Evolutionary conservation across 768 basidiomycete genomes (phyloP), one percentile per base, ranked within the genome.

Genomic region (Peribolospora kevripleyi): DNA sequence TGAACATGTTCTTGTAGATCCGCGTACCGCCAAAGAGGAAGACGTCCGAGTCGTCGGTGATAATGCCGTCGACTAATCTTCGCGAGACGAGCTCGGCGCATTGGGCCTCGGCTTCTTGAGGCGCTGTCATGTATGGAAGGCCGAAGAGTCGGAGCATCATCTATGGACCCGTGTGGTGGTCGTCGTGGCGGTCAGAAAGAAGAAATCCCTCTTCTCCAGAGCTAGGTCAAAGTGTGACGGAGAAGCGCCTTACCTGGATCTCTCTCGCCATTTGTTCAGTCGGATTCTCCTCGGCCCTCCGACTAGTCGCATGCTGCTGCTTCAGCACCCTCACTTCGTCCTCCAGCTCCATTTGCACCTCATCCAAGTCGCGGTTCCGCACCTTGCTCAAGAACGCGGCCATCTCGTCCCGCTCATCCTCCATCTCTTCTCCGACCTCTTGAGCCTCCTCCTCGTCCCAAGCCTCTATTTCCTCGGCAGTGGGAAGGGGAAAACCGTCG

Each of bases 1-100:
- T 95, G 72, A 98, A 98, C 83, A 98, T 91, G 66, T 98, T 97
- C 70, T 91, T 93, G 75, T 83, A 93, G 14, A 97, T 85, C n/a
- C 87, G 80, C 60, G 76, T 69, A 36, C 86, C 91, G 41, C 93
- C 93, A 61, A 98, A 98, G 51, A 98, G 79, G 69, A 98, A 98
- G 51, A 97, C 88, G 64, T 98, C 93, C 4, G 87, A 93, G 67
- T 98, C 93, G 66, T 98, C 93, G 0, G 93, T 98, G 66, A 98
- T 97, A 54, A 98, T 82, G 0, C 93, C 93, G 59, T 98, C 88
- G 43, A 93, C 91, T 39, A 97, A 73, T 11, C 79, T 77, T 10
- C 95, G 73, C 4, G 76, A 70, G 6, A 86, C 80, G 7, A 98
- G 79, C 61, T 85, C 80, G 0, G 93, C 91, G 64, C 93, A 98